These are phyloP conservation scores for Mallotus japonicus DNA, from an alignment of 441 rosid genomes.

Conservation along the genomic window DNA sequence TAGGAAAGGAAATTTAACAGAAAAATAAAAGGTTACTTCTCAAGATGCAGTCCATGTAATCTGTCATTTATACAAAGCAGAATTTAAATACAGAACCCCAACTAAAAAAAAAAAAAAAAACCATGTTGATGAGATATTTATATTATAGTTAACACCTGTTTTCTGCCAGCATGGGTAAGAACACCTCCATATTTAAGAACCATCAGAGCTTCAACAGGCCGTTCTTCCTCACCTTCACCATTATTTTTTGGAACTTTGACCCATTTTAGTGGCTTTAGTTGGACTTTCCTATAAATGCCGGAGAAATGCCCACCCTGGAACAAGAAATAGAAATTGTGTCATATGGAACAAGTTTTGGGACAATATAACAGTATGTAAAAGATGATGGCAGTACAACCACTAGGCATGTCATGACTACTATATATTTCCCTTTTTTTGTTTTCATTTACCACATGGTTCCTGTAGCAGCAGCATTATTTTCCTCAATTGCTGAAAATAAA, in stretches of 20 bases:
- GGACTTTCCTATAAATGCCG: constrained; percentile 99
- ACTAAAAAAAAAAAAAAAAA: not conserved
- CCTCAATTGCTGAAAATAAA: not conserved
- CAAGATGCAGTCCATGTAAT: constrained; percentile 3
- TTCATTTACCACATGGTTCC: not conserved
- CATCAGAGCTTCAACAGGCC: constrained; percentile 97
- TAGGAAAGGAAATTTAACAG: constrained; percentile 14
- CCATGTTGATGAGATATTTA: constrained; percentile 12
- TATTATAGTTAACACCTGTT: constrained; percentile 65
- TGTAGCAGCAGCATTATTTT: not conserved
- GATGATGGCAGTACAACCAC: not conserved
- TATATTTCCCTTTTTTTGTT: not conserved
- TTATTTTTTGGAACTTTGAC: constrained; percentile 63
- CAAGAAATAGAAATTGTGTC: constrained; percentile 21
- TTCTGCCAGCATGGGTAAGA: constrained; percentile 99
- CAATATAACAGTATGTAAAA: not conserved
- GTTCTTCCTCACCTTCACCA: constrained; percentile 96
- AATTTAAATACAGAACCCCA: not conserved
- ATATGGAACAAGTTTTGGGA: constrained; percentile 11
- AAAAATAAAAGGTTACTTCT: constrained; percentile 12
- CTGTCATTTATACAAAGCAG: constrained; percentile 3
- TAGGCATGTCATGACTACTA: not conserved
- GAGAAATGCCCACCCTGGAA: constrained; percentile 99
- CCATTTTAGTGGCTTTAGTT: constrained; percentile 96
- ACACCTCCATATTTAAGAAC: constrained; percentile 99